A percentile compares a stretch with the other conserved stretches of the same genome.
Evolutionary conservation across 257 asterid genomes (phyloP).

Genomic region (Lithospermum erythrorhizon): DNA sequence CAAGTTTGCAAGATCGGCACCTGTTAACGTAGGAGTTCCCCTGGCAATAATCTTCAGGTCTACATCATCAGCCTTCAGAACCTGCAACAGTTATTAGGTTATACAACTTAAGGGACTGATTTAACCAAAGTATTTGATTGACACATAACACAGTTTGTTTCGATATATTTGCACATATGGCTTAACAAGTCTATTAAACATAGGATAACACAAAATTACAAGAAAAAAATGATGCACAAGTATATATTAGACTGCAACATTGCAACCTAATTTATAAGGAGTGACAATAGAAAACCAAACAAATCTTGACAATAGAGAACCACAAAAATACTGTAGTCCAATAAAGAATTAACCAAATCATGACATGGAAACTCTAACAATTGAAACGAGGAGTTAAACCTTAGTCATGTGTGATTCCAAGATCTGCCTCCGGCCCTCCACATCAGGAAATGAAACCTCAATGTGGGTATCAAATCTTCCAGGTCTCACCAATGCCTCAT

Average conservation of each 20-base stretch:
- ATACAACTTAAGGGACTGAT: not conserved
- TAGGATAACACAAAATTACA: too few species aligned
- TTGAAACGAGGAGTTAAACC: conserved; percentile 16
- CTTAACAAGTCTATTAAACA: too few species aligned
- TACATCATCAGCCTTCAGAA: conserved; percentile 86
- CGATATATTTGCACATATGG: too few species aligned
- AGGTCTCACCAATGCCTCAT: conserved; percentile 73
- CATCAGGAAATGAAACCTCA: conserved; percentile 75
- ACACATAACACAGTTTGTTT: not conserved
- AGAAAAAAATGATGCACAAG: not conserved
- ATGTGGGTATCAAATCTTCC: conserved; percentile 75
- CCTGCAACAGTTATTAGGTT: conserved; percentile 25
- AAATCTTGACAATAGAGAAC: not conserved
- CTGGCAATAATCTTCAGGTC: conserved; percentile 75
- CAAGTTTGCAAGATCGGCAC: conserved; percentile 93
- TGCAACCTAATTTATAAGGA: not conserved
- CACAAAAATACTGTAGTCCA: not conserved
- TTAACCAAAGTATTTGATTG: not conserved
- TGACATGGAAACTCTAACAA: not conserved
- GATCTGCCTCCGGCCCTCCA: conserved; percentile 77
- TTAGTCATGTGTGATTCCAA: conserved; percentile 68
- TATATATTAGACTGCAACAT: too few species aligned
- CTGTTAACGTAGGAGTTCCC: conserved; percentile 87
- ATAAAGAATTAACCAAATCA: too few species aligned
- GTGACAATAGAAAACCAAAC: too few species aligned